phyloP scores from a whole-genome alignment of 169 alveolate genomes.

The Cryptosporidium viatorum region DNA sequence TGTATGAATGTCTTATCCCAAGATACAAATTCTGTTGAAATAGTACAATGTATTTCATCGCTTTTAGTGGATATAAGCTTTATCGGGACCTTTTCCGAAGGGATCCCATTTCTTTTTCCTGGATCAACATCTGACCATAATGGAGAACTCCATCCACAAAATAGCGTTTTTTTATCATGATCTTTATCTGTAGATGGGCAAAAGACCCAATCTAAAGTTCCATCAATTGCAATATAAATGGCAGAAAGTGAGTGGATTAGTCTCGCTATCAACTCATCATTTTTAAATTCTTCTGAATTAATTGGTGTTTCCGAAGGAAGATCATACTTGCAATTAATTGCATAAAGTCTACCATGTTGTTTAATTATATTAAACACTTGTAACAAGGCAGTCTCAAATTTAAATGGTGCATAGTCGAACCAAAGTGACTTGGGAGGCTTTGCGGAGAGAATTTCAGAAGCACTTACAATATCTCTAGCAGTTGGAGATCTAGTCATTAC shows the following conservation, averaged over 20 bases:
- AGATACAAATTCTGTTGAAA: constrained; percentile 49
- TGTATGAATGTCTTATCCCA: constrained; percentile 57
- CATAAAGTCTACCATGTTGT: constrained; percentile 44
- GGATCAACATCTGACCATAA: constrained; percentile 25
- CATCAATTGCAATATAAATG: constrained; percentile 63
- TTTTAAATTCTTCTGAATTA: constrained; percentile 15
- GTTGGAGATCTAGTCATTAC: constrained; percentile 74
- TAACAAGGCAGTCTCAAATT: constrained; percentile 43
- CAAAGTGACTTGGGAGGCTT: constrained; percentile 52
- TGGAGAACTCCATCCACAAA: constrained; percentile 72
- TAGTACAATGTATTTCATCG: constrained; percentile 58
- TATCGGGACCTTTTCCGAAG: not conserved
- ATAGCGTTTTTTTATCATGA: constrained; percentile 22
- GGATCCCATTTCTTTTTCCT: not conserved
- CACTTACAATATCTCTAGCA: constrained; percentile 22
- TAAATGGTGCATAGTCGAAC: constrained; percentile 67
- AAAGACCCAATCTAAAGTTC: constrained; percentile 68
- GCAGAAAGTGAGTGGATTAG: constrained; percentile 56
- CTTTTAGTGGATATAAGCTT: not conserved
- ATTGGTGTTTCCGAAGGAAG: constrained; percentile 35
- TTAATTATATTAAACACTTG: constrained; percentile 66
- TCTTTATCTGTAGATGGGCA: constrained; percentile 41
- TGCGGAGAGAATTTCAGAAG: constrained; percentile 10
- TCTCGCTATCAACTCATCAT: constrained; percentile 36
- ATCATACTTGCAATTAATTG: constrained; percentile 41